Evolutionary conservation across 192 early-diverging fungal species (phyloP).

Genomic region (Chytriomyces sp.): DNA sequence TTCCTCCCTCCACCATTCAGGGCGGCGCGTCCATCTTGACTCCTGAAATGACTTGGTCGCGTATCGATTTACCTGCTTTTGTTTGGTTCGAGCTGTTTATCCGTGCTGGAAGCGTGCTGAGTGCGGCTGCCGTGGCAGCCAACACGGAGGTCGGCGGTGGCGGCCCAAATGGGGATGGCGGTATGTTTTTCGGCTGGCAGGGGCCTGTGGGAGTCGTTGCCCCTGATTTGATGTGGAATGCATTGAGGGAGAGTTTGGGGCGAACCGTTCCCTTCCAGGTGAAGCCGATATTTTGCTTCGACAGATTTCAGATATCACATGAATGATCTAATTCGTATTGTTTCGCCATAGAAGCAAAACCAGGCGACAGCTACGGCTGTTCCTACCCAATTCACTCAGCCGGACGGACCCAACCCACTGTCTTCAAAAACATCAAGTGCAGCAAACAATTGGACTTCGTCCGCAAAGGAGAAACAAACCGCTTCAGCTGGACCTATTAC

Average conservation of each 20-base stretch:
- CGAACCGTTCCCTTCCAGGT: constrained; percentile 9
- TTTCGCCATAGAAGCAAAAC: not conserved
- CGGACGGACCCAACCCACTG: not conserved
- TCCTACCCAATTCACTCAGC: not conserved
- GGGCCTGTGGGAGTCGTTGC: constrained; percentile 29
- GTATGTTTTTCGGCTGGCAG: constrained; percentile 30
- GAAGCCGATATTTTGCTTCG: not conserved
- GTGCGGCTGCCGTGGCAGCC: constrained; percentile 24
- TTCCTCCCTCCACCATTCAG: not conserved
- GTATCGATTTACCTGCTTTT: constrained; percentile 29
- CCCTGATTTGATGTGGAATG: constrained; percentile 32
- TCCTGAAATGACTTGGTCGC: constrained; percentile 29
- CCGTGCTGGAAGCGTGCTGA: constrained; percentile 29
- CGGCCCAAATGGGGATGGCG: not conserved
- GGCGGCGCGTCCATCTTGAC: constrained; percentile 11
- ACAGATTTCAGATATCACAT: not conserved
- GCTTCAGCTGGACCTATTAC: not conserved
- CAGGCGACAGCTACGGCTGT: not conserved
- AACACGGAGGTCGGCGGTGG: not conserved
- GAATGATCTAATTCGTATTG: not conserved
- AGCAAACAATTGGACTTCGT: constrained; percentile 6
- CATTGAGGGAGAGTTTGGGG: not conserved
- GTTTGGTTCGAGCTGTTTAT: constrained; percentile 36
- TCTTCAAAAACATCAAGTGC: constrained; percentile 9
- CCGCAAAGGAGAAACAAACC: constrained; percentile 11